phyloP scores from a whole-genome alignment of 495 filamentous ascomycete genomes.

The Beverwykella pulmonaria region DNA sequence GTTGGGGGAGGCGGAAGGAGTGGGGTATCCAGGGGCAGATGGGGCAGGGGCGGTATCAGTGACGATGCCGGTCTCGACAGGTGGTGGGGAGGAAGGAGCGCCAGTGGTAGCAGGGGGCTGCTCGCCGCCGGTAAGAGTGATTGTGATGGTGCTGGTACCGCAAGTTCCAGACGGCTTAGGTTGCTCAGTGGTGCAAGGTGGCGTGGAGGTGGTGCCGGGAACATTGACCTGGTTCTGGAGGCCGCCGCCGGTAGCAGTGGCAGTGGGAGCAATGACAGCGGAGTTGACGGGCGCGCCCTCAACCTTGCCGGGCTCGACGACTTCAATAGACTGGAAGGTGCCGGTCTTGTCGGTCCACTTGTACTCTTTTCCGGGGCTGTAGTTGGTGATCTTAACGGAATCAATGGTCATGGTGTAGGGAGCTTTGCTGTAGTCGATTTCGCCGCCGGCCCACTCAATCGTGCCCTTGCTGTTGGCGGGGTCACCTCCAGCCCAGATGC shows the following conservation, averaged over 20 bases:
- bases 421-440: conserved; percentile 66
- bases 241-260: conserved; percentile 15
- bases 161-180: conserved; percentile 16
- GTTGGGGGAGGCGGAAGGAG: neutral
- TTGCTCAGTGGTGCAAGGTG: conserved; percentile 2
- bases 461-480: conserved; percentile 50
- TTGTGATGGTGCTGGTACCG: conserved; percentile 20
- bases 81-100: neutral
- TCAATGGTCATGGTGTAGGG: conserved; percentile 80
- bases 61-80: conserved; percentile 19
- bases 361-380: conserved; percentile 68
- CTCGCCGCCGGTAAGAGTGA: conserved; percentile 6
- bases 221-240: conserved; percentile 12
- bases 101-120: neutral
- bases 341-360: conserved; percentile 68
- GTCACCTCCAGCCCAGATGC: conserved; percentile 87
- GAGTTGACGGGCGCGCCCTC: conserved; percentile 23
- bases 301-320: conserved; percentile 27
- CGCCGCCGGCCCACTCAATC: conserved; percentile 78
- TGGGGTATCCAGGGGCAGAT: neutral
- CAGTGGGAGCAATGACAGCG: neutral
- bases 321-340: conserved; percentile 44
- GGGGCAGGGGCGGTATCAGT: conserved; percentile 21
- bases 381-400: conserved; percentile 67
- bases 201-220: neutral